Base-by-base conservation (phyloP, 306 rosid genomes). In the Begonia loranthoides region DNA sequence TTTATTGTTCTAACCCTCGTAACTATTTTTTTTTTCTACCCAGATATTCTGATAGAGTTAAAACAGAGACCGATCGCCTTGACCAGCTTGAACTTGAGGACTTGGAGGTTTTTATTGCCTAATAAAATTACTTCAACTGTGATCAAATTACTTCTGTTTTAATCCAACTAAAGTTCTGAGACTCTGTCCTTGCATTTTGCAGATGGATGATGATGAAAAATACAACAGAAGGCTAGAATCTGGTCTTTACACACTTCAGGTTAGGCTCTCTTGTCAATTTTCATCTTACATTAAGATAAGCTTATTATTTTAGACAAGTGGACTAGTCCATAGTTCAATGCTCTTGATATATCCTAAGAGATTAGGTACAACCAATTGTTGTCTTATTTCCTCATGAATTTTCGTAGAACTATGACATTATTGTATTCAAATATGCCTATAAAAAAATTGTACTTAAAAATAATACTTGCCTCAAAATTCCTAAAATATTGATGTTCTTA, bases 161-260 rank as follows among this genome's bases (percentile, higher is more conserved):
- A 43, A 43, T 48, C 11, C 10, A 48, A 48, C 51, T 15, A 14
- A 48, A 17, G 17, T 9, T 3, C 3, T 48, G 21, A 8, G 51
- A 16, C 14, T 9, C 4, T 33, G 33, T 73, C 41, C 51, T 28
- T 66, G 24, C 67, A 43, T 52, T 47, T 58, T 67, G 45, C 69
- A 89, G 97, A 76, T 89, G 84, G 94, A 89, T 60, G 97, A 85
- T 45, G 97, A 89, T 53, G 94, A 89, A 58, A 89, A 73, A 75
- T 89, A 89, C 83, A 89, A 85, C 28, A 83, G 87, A 36, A 89
- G 75, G 62, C 77, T 89, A 58, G 97, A 89, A 66, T 76, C 97
- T 70, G 95, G 97, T 58, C 97, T 89, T 63, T 89, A 84, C 65
- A 89, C 95, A 34, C 90, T 89, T 64, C 97, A 89, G 90, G 97